Base-by-base conservation (phyloP, 164 flowering plant species). In the Tetrastigma voinierianum region DNA sequence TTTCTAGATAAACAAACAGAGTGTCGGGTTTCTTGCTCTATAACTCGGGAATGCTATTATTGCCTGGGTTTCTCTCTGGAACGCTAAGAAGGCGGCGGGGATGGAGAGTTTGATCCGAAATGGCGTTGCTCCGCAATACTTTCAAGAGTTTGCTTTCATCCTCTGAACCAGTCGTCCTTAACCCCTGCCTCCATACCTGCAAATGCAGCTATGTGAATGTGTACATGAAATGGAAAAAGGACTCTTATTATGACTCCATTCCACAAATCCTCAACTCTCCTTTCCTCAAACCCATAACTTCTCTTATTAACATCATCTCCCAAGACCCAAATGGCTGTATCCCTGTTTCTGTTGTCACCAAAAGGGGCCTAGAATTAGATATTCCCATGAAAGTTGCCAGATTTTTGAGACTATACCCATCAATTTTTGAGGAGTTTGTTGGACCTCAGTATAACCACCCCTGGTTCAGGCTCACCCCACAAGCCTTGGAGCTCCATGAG, bases 151-250 rank as follows among this genome's bases (percentile, higher is more conserved):
- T 68, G 0, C 15, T 69, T 14, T 51, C 7, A 44, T 23, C 44
- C 44, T 25, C 53, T 8, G 44, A 69, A 56, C 43, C 20, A 19
- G 1, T 57, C 4, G 43, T 55, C 13, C 9, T 61, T 61, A 59
- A 44, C 1, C 69, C 70, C 17, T 59, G 19, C 59, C 8, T 19
- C 4, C 61, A 57, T 77, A 82, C 67, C 53, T 89, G 83, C 67
- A 83, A 56, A 25, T 70, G 45, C 59, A 78, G n/a, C 59, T 91
- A 90, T 69, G 91, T 87, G 10, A 74, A 91, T 70, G 96, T 88
- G 59, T 90, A 86, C 74, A 88, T 87, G 97, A 94, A 90, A 73
- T 86, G 95, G 95, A 94, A 91, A 69, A 87, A 81, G 65, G 97
- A 91, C 57, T 54, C 74, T 0, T 83, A 57, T 70, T 86, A 70